A percentile compares a stretch with the other conserved stretches of the same genome.
Evolutionary conservation across 2,329 filamentous ascomycete species (phyloP).

Genomic region (Aschersonia sp.): DNA sequence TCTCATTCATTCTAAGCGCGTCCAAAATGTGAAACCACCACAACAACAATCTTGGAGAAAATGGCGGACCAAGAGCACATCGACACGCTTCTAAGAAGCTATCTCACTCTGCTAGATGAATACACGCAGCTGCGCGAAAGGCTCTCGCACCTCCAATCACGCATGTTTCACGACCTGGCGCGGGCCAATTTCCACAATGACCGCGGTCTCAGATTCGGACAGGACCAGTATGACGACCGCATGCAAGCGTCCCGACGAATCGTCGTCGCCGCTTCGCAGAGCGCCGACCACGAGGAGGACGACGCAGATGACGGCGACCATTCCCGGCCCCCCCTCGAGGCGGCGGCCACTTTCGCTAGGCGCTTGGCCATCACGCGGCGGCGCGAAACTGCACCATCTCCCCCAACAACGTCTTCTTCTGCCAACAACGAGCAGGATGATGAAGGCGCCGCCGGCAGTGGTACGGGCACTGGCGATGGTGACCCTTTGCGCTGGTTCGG

Average conservation of each 20-base stretch:
- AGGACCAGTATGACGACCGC: slow-evolving; percentile 57
- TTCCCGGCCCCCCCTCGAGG: no score
- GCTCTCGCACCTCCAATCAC: slow-evolving; percentile 37
- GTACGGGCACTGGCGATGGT: no score
- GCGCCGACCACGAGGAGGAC: no score
- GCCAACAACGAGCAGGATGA: no score
- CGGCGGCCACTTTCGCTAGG: no score
- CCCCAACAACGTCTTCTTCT: no score
- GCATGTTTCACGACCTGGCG: slow-evolving; percentile 47
- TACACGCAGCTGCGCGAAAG: slow-evolving; percentile 45
- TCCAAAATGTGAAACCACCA: no score
- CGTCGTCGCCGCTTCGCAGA: not conserved
- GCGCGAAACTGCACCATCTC: no score
- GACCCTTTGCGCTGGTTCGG: slow-evolving; percentile 44
- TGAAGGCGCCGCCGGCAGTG: no score
- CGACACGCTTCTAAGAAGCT: slow-evolving; percentile 48
- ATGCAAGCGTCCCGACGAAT: slow-evolving; percentile 39
- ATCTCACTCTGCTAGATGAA: slow-evolving; percentile 50
- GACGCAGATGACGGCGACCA: no score
- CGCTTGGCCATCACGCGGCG: no score
- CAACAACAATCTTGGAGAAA: not conserved
- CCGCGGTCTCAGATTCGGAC: slow-evolving; percentile 48
- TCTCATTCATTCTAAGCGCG: no score
- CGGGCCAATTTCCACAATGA: slow-evolving; percentile 61
- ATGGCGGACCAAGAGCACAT: slow-evolving; percentile 24